Percentiles rank a stretch among this genome's conserved stretches.
phyloP scores from a whole-genome alignment of 208 protist genomes.

The Crithidia bombi region DNA sequence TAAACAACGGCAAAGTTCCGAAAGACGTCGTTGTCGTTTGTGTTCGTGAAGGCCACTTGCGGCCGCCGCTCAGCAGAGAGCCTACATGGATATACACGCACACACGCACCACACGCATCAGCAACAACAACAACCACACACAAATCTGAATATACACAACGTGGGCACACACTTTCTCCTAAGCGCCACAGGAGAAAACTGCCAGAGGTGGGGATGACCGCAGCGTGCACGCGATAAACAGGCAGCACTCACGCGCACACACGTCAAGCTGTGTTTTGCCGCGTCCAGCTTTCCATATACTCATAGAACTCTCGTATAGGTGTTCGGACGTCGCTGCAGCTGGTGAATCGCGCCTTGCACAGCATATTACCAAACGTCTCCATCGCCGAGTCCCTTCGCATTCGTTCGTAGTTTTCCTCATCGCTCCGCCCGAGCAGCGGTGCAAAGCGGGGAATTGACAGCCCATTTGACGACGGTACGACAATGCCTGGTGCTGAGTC shows the following conservation, averaged over 20 bases:
- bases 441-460: constrained; percentile 69
- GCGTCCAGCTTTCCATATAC: constrained; percentile 24
- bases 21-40: neutral
- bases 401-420: constrained; percentile 40
- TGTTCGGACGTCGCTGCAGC: constrained; percentile 44
- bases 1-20: too few species aligned
- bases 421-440: constrained; percentile 33
- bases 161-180: neutral
- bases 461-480: constrained; percentile 54
- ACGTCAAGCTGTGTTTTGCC: constrained; percentile 1
- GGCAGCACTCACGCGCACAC: neutral
- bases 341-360: constrained; percentile 33
- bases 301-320: constrained; percentile 39
- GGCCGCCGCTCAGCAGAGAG: neutral
- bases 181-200: neutral
- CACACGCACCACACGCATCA: constrained; percentile 12
- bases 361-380: constrained; percentile 44
- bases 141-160: constrained; percentile 21
- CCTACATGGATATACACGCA: neutral
- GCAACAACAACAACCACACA: neutral
- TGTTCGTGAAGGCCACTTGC: neutral
- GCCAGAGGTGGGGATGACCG: neutral
- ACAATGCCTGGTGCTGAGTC: constrained; percentile 67
- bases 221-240: too few species aligned
- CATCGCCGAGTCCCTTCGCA: constrained; percentile 32